These are phyloP conservation scores for Calocybe gangraenosa DNA, from an alignment of 768 basidiomycete species.

Conservation along the genomic window DNA sequence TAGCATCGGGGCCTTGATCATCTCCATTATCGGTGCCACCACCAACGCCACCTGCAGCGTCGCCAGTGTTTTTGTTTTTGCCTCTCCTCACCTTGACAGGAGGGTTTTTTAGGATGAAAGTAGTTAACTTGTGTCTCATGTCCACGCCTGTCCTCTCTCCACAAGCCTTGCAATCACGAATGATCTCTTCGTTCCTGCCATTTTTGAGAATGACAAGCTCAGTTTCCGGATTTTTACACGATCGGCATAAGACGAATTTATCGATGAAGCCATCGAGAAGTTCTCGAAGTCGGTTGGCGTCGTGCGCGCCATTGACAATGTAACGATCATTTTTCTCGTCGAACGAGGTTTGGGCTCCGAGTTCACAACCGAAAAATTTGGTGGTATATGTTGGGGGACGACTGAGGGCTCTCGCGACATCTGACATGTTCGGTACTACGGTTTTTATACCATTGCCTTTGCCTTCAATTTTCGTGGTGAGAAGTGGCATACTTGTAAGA, in stretches of 20 bases:
- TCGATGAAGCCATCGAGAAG: slow-evolving; percentile 97
- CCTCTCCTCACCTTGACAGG: slow-evolving; percentile 83
- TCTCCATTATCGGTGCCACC: slow-evolving; percentile 31
- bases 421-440: slow-evolving; percentile 97
- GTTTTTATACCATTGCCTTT: slow-evolving; percentile 99
- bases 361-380: slow-evolving; percentile 98
- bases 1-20: slow-evolving; percentile 39
- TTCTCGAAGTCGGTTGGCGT: slow-evolving; percentile 87
- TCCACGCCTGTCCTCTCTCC: slow-evolving; percentile 89
- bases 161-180: slow-evolving; percentile 98
- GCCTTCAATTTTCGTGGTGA: slow-evolving; percentile 96
- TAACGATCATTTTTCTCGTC: slow-evolving; percentile 97
- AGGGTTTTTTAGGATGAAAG: slow-evolving; percentile 97
- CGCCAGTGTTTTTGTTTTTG: slow-evolving; percentile 47
- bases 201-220: slow-evolving; percentile 86
- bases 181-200: slow-evolving; percentile 79
- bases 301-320: slow-evolving; percentile 97
- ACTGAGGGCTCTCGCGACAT: slow-evolving; percentile 91
- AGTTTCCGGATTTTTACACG: slow-evolving; percentile 99
- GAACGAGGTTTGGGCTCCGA: slow-evolving; percentile 95
- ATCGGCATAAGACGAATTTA: slow-evolving; percentile 94
- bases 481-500: slow-evolving; percentile 78
- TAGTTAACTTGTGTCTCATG: slow-evolving; percentile 95
- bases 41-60: slow-evolving; percentile 21
- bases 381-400: slow-evolving; percentile 95